Conservation (phyloP, 495 filamentous ascomycete species). For the Penicillium canescens region DNA sequence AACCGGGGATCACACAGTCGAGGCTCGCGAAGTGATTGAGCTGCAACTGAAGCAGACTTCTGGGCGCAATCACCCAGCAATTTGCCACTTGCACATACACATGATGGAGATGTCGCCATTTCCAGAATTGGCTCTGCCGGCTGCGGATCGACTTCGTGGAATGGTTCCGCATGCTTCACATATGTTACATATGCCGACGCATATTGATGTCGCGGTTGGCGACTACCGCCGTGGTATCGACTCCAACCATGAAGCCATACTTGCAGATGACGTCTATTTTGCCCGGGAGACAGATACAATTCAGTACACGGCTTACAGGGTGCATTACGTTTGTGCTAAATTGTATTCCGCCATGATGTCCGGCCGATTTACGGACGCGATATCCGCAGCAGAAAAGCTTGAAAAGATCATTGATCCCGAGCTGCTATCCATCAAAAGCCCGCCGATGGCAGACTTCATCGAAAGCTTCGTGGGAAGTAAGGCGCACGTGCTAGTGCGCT, state of each 20-base stretch:
- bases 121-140: neutral
- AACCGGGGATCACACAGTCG: neutral
- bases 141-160: neutral
- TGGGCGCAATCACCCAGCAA: neutral
- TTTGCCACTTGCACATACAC: neutral
- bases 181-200: neutral
- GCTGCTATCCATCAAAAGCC: neutral
- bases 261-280: conserved; percentile 2
- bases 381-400: neutral
- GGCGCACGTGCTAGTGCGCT: neutral
- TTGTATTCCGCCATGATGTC: conserved; percentile 4
- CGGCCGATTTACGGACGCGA: neutral
- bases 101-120: conserved; percentile 1
- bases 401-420: neutral
- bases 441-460: neutral
- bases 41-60: too few species aligned
- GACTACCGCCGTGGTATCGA: conserved; percentile 2
- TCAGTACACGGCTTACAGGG: neutral
- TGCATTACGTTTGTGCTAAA: conserved; percentile 1
- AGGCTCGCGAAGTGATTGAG: neutral
- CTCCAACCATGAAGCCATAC: neutral
- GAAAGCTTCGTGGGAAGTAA: conserved; percentile 1
- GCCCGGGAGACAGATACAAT: neutral
- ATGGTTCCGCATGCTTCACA: neutral
- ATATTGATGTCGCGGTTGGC: neutral